A percentile compares a stretch with the other conserved stretches of the same genome.
These are phyloP conservation scores for Dictyostelium capitatum DNA, from an alignment of 78 protist genomes.

Conservation along the genomic window DNA sequence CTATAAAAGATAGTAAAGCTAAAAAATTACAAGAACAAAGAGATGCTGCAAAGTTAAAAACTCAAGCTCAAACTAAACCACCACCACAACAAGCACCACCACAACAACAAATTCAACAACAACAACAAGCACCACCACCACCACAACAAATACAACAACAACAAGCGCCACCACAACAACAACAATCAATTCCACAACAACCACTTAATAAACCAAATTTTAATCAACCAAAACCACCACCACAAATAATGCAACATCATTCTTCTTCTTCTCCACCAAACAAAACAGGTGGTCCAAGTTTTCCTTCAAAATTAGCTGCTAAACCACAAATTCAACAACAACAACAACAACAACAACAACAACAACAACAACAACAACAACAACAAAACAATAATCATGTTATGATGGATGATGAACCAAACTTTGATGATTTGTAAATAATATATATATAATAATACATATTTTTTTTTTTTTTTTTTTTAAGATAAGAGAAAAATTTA, in stretches of 20 bases:
- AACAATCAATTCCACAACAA: not conserved
- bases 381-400: not conserved
- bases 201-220: not conserved
- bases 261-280: not conserved
- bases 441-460: not conserved
- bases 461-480: not conserved
- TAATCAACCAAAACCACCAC: not conserved
- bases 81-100: not conserved
- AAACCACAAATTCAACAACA: not conserved
- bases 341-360: constrained; percentile 5
- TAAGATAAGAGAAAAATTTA: not conserved
- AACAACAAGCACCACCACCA: constrained; percentile 10
- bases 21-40: not conserved
- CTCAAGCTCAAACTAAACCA: constrained; percentile 1
- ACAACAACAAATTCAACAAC: not conserved
- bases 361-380: not conserved
- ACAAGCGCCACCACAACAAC: not conserved
- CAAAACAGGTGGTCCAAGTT: not conserved
- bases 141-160: not conserved
- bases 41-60: not conserved
- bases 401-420: not conserved
- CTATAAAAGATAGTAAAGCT: not conserved
- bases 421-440: not conserved
- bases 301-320: not conserved
- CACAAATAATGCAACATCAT: not conserved